Conservation (phyloP, 768 basidiomycete genomes). For the Agrocybe praecox region DNA sequence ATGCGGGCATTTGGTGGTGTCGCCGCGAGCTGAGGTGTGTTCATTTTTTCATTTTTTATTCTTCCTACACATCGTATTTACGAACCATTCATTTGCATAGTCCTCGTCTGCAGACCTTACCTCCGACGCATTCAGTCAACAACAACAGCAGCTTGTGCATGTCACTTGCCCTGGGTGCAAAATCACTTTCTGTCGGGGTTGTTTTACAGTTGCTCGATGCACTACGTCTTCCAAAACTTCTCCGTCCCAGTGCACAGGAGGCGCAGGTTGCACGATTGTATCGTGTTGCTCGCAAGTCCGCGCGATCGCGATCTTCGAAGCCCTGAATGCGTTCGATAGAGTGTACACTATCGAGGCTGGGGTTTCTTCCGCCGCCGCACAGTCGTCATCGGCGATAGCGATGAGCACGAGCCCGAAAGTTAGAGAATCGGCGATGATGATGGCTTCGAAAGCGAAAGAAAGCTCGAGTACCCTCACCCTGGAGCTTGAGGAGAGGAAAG, state of each 20-base stretch:
- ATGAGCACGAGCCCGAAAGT: not conserved
- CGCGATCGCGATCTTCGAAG: slow-evolving; percentile 34
- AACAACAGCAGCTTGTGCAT: slow-evolving; percentile 23
- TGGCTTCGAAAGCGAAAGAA: not conserved
- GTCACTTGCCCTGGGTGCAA: slow-evolving; percentile 28
- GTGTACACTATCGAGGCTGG: slow-evolving; percentile 26
- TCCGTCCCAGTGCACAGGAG: slow-evolving; percentile 23
- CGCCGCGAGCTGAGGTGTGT: slow-evolving; percentile 22
- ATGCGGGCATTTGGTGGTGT: slow-evolving; percentile 24
- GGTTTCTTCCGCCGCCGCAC: slow-evolving; percentile 2
- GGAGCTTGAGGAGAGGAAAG: not conserved
- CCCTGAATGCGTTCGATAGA: slow-evolving; percentile 32
- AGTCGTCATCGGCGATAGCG: too few species aligned
- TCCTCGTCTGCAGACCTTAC: not conserved
- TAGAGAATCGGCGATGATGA: not conserved
- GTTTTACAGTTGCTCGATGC: slow-evolving; percentile 25
- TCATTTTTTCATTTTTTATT: not conserved
- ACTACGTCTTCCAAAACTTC: not conserved
- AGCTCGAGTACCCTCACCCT: not conserved
- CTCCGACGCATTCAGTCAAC: slow-evolving; percentile 17
- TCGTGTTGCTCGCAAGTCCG: slow-evolving; percentile 31
- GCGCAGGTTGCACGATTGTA: slow-evolving; percentile 27
- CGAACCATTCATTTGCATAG: not conserved
- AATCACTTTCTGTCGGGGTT: slow-evolving; percentile 35
- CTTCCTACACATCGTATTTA: too few species aligned